phyloP scores from a whole-genome alignment of 371 early-diverging fungal species.

The Mucor mucedo region DNA sequence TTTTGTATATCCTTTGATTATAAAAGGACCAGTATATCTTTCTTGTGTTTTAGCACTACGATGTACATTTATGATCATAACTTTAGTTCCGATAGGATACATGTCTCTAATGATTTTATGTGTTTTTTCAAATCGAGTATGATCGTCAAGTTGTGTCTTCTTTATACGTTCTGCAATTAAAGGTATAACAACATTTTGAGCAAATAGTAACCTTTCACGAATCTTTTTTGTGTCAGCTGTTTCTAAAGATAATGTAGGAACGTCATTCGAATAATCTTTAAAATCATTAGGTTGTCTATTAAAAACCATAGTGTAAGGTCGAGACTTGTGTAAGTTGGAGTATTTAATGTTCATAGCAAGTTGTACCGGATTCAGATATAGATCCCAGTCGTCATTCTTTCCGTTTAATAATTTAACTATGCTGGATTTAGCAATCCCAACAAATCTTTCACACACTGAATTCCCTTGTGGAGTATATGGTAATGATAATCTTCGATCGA shows the following conservation, averaged over 20 bases:
- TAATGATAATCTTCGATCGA: constrained; percentile 2
- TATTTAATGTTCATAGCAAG: constrained; percentile 15
- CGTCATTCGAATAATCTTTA: constrained; percentile 1
- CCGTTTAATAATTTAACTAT: constrained; percentile 9
- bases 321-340: constrained; percentile 12
- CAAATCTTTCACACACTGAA: constrained; percentile 1
- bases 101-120: constrained; percentile 2
- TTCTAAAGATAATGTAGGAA: not conserved
- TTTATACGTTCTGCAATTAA: constrained; percentile 3
- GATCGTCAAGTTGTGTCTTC: constrained; percentile 6
- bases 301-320: constrained; percentile 19
- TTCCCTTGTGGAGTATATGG: constrained; percentile 9
- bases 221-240: constrained; percentile 5
- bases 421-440: not conserved
- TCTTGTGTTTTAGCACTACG: not conserved
- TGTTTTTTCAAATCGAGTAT: constrained; percentile 1
- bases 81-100: constrained; percentile 11
- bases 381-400: constrained; percentile 10
- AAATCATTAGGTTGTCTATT: constrained; percentile 11
- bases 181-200: constrained; percentile 12
- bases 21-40: constrained; percentile 3
- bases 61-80: constrained; percentile 14
- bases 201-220: not conserved
- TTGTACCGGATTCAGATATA: not conserved
- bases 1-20: not conserved